Evolutionary conservation across 2,329 filamentous ascomycete genomes (phyloP).

Genomic region (Stenocarpella maydis): DNA sequence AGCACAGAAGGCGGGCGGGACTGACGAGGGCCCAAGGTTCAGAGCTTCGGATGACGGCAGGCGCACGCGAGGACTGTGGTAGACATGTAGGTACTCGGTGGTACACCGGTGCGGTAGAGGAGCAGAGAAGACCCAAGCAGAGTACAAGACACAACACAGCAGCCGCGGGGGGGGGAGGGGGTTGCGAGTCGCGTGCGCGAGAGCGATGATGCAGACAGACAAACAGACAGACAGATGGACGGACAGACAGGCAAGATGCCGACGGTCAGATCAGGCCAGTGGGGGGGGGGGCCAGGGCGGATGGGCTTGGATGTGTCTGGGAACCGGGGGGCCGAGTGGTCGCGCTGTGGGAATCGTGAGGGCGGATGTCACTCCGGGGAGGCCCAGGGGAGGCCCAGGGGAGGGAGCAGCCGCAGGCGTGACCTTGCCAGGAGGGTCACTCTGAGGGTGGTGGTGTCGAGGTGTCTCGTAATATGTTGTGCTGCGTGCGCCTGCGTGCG

Average conservation of each 20-base stretch:
- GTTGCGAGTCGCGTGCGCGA: conserved; percentile 24
- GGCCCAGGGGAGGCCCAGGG: conserved; percentile 6
- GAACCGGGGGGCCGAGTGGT: conserved; percentile 22
- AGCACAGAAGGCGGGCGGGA: conserved; percentile 24
- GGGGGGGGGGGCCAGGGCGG: not conserved
- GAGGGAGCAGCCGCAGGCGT: conserved; percentile 30
- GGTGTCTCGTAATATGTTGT: conserved; percentile 11
- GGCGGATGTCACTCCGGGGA: conserved; percentile 25
- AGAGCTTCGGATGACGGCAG: conserved; percentile 9
- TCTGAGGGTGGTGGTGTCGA: too few species aligned
- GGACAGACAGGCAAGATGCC: conserved; percentile 15
- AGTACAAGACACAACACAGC: too few species aligned
- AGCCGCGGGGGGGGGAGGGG: not conserved
- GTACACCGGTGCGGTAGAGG: not conserved
- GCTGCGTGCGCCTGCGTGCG: not conserved
- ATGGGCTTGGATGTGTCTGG: conserved; percentile 8
- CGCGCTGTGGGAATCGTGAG: conserved; percentile 24
- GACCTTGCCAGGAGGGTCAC: conserved; percentile 15
- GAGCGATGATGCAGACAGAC: conserved; percentile 16
- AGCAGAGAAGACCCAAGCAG: too few species aligned
- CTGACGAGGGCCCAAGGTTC: conserved; percentile 6
- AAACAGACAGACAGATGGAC: conserved; percentile 19
- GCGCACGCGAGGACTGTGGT: not conserved
- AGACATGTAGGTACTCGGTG: too few species aligned
- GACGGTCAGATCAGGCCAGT: conserved; percentile 24